These are phyloP conservation scores for Vitis riparia DNA, from an alignment of 164 flowering plant genomes.

Conservation along the genomic window DNA sequence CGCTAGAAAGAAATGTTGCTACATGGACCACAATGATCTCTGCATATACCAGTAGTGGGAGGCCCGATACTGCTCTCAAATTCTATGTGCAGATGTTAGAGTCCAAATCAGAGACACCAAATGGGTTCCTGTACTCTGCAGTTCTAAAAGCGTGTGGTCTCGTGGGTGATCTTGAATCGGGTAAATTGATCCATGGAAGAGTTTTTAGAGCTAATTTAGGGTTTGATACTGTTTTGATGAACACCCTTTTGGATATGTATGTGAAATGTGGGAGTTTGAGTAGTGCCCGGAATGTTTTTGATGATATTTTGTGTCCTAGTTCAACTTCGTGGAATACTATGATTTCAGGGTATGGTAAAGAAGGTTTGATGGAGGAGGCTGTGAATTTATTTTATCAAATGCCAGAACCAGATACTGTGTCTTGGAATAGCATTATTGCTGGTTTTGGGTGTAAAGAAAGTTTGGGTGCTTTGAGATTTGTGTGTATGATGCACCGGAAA, in stretches of 20 bases:
- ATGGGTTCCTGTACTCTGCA: conserved; percentile 31
- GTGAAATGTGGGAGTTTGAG: conserved; percentile 29
- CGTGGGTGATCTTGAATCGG: conserved; percentile 21
- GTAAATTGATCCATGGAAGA: conserved; percentile 20
- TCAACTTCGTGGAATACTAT: conserved; percentile 30
- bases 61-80: conserved; percentile 19
- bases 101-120: conserved; percentile 19
- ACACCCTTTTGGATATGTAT: conserved; percentile 36
- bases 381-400: conserved; percentile 20
- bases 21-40: conserved; percentile 36
- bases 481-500: conserved; percentile 22
- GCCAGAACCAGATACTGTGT: conserved; percentile 22
- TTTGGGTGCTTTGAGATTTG: conserved; percentile 12
- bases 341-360: conserved; percentile 18
- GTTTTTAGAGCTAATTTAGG: conserved; percentile 12
- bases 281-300: conserved; percentile 26
- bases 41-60: conserved; percentile 15
- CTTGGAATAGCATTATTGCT: conserved; percentile 32
- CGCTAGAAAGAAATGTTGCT: conserved; percentile 20
- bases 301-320: conserved; percentile 10
- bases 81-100: conserved; percentile 21
- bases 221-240: conserved; percentile 28
- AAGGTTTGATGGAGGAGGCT: conserved; percentile 25
- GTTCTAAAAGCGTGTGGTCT: conserved; percentile 31
- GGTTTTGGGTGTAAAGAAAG: conserved; percentile 22